phyloP scores from a whole-genome alignment of 805 yeast genomes.

The Candida yuanshanica region DNA sequence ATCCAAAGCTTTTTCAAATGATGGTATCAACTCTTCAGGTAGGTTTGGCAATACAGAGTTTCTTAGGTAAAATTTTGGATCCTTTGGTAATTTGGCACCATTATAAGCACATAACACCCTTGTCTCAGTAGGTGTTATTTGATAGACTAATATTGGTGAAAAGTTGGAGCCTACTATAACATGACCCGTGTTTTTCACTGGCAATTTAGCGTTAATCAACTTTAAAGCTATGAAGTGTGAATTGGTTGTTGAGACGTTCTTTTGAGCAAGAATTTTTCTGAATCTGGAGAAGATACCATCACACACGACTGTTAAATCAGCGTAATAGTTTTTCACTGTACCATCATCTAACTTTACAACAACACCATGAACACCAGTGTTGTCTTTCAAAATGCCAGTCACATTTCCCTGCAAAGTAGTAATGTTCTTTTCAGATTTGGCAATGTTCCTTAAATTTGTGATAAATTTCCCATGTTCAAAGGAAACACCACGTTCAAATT shows the following conservation, averaged over 20 bases:
- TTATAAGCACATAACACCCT: slow-evolving; percentile 87
- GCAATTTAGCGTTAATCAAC: slow-evolving; percentile 68
- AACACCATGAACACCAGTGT: slow-evolving; percentile 70
- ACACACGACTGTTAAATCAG: slow-evolving; percentile 68
- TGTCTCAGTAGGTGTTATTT: slow-evolving; percentile 75
- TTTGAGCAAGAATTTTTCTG: slow-evolving; percentile 63
- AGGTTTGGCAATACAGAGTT: slow-evolving; percentile 58
- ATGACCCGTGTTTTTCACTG: slow-evolving; percentile 77
- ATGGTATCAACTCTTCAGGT: slow-evolving; percentile 60
- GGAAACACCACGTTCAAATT: slow-evolving; percentile 65
- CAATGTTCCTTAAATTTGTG: slow-evolving; percentile 67
- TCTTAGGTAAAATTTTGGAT: slow-evolving; percentile 53
- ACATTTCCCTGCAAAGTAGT: slow-evolving; percentile 81
- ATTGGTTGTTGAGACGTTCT: slow-evolving; percentile 59
- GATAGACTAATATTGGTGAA: slow-evolving; percentile 86
- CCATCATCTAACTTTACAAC: slow-evolving; percentile 44
- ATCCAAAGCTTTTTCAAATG: slow-evolving; percentile 60
- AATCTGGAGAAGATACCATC: slow-evolving; percentile 95
- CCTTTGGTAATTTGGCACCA: slow-evolving; percentile 67
- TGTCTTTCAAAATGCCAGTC: slow-evolving; percentile 52
- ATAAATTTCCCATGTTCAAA: slow-evolving; percentile 92
- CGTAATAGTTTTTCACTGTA: slow-evolving; percentile 40
- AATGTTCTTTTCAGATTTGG: slow-evolving; percentile 63
- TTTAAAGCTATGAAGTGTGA: slow-evolving; percentile 87
- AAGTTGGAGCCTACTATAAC: slow-evolving; percentile 74